Evolutionary conservation across 176 grass and related monocot genomes (phyloP).

Genomic region (Tillandsia fasciculata): DNA sequence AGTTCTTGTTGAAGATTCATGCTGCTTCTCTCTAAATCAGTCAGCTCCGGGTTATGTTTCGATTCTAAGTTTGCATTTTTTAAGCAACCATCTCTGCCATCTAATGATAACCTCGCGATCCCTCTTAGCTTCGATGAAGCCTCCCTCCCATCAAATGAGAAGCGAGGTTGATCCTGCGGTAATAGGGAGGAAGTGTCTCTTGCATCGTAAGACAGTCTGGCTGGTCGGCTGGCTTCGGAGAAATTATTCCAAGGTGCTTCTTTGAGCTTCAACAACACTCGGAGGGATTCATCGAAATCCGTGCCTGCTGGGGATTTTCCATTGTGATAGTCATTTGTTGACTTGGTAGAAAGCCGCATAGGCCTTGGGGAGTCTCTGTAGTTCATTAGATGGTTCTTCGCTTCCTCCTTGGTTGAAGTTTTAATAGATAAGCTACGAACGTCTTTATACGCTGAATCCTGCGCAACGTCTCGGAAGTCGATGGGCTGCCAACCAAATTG

Average conservation of each 20-base stretch:
- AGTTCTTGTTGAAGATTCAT: constrained; percentile 38
- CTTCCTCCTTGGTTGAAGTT: constrained; percentile 43
- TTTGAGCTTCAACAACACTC: constrained; percentile 52
- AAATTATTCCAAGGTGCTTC: constrained; percentile 42
- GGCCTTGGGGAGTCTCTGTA: constrained; percentile 30
- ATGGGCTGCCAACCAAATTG: constrained; percentile 28
- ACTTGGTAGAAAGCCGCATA: constrained; percentile 25
- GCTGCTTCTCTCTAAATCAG: constrained; percentile 33
- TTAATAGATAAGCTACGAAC: constrained; percentile 39
- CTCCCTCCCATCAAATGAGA: constrained; percentile 72
- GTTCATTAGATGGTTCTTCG: constrained; percentile 27
- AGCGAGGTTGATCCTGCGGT: constrained; percentile 28
- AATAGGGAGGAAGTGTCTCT: constrained; percentile 21
- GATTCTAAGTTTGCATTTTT: constrained; percentile 36
- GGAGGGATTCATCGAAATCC: constrained; percentile 55
- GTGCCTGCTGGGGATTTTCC: constrained; percentile 35
- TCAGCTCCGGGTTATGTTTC: constrained; percentile 31
- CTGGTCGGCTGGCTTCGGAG: constrained; percentile 42
- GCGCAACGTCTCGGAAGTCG: constrained; percentile 70
- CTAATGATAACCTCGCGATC: constrained; percentile 59
- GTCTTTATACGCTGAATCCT: constrained; percentile 81
- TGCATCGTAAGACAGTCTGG: constrained; percentile 52
- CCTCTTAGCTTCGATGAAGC: constrained; percentile 27
- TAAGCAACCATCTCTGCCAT: constrained; percentile 53
- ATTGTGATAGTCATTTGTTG: constrained; percentile 27